Conservation (phyloP, 768 basidiomycete genomes). For the Termitomyces sp. region DNA sequence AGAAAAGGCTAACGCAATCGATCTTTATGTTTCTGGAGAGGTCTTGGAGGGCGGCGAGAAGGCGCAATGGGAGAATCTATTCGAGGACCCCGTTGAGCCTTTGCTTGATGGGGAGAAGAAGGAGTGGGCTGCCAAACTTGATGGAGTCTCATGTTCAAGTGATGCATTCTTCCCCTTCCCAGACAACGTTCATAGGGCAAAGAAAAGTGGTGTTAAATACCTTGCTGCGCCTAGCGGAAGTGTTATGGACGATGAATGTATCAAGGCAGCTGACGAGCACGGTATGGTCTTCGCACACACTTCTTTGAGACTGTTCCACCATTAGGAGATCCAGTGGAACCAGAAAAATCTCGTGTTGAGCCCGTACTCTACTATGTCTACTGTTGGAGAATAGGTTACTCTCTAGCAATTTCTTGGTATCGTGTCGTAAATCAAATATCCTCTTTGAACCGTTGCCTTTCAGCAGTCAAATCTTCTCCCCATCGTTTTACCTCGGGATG, state of each 20-base stretch:
- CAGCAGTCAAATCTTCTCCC: conserved; percentile 47
- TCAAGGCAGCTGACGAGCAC: conserved; percentile 95
- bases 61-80: conserved; percentile 85
- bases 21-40: conserved; percentile 91
- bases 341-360: neutral
- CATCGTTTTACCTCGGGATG: conserved; percentile 73
- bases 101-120: conserved; percentile 67
- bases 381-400: neutral
- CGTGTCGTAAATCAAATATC: neutral
- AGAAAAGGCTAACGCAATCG: conserved; percentile 98
- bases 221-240: conserved; percentile 90
- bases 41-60: conserved; percentile 85
- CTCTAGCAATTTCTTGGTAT: neutral
- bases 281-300: conserved; percentile 91
- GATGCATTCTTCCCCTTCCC: conserved; percentile 99
- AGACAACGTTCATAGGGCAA: conserved; percentile 93
- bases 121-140: conserved; percentile 68
- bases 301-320: conserved; percentile 84
- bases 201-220: conserved; percentile 89
- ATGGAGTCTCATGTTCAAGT: conserved; percentile 87
- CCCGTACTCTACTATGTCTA: neutral
- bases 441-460: neutral
- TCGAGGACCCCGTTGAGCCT: conserved; percentile 64
- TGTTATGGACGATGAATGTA: conserved; percentile 96
- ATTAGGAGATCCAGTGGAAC: conserved; percentile 31